Evolutionary conservation across 2,329 filamentous ascomycete species (phyloP), one percentile per base, ranked within the genome.

Genomic region (Stachybotrys echinatus): DNA sequence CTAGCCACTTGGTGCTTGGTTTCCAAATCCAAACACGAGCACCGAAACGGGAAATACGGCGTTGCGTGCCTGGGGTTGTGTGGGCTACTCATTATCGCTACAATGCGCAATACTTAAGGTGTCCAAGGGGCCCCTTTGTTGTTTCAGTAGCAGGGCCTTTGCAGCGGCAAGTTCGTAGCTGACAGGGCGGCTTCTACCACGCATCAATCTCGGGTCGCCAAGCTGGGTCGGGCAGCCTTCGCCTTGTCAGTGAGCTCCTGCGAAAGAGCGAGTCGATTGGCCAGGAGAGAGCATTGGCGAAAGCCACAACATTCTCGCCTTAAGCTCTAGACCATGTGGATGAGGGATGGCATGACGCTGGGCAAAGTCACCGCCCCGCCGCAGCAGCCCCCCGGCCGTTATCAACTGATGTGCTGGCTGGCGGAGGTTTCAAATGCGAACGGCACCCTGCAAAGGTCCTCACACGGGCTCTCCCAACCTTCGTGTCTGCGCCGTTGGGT

Each of bases 311-410:
- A n/a, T n/a, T n/a, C n/a, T n/a, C n/a, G n/a, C n/a, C n/a, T n/a
- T n/a, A n/a, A n/a, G n/a, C n/a, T n/a, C n/a, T n/a, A n/a, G n/a
- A n/a, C n/a, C n/a, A n/a, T n/a, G n/a, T n/a, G n/a, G n/a, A n/a
- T n/a, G n/a, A n/a, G n/a, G n/a, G n/a, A n/a, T 34, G 27, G 44
- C 44, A 46, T 46, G 44, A 46, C 44, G 44, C 44, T 46, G n/a
- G 21, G 42, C 17, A 27, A 14, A 27, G 44, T 46, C 44, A 46
- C 44, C 44, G 27, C 44, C 44, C 44, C 44, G 44, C 44, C 21
- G n/a, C n/a, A n/a, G n/a, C n/a, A n/a, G n/a, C 44, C 44, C 18
- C 22, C 23, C 44, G 19, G 44, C 27, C 27, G 38, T 20, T 40
- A 40, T 40, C 38, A 20, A 18, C n/a, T n/a, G 42, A 46, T 8